Evolutionary conservation across 768 basidiomycete species (phyloP).

Genomic region (Lyophyllum semitale): DNA sequence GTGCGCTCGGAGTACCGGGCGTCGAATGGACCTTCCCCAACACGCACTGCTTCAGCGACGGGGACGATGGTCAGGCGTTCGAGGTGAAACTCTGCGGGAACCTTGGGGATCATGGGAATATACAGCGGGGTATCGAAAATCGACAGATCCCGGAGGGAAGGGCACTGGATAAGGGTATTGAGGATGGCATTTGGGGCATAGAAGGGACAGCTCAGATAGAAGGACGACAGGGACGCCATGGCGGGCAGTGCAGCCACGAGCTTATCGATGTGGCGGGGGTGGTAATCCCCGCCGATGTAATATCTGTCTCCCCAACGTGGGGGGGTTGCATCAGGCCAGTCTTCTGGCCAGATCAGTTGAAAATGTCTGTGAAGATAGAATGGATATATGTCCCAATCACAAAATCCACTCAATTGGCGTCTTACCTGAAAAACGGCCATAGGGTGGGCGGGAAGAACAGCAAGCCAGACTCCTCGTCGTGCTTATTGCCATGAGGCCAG

Average conservation of each 20-base stretch:
- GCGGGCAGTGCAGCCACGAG: conserved; percentile 37
- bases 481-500: conserved; percentile 42
- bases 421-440: conserved; percentile 41
- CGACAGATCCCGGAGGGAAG: conserved; percentile 34
- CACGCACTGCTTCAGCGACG: conserved; percentile 40
- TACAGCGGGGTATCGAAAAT: conserved; percentile 42
- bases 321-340: conserved; percentile 42
- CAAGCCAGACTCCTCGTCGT: conserved; percentile 35
- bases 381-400: background rate
- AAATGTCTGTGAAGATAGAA: conserved; percentile 28
- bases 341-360: conserved; percentile 43
- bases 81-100: conserved; percentile 32
- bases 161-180: conserved; percentile 34
- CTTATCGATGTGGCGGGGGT: conserved; percentile 36
- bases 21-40: conserved; percentile 43
- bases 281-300: conserved; percentile 33
- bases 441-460: conserved; percentile 40
- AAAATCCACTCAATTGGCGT: background rate
- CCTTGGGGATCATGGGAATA: conserved; percentile 30
- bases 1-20: conserved; percentile 32
- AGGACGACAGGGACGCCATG: conserved; percentile 33
- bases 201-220: conserved; percentile 42
- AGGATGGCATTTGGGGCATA: conserved; percentile 37
- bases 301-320: conserved; percentile 41
- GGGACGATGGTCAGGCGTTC: conserved; percentile 36